Evolutionary conservation across 306 rosid genomes (phyloP).

Genomic region (Lablab purpureus): DNA sequence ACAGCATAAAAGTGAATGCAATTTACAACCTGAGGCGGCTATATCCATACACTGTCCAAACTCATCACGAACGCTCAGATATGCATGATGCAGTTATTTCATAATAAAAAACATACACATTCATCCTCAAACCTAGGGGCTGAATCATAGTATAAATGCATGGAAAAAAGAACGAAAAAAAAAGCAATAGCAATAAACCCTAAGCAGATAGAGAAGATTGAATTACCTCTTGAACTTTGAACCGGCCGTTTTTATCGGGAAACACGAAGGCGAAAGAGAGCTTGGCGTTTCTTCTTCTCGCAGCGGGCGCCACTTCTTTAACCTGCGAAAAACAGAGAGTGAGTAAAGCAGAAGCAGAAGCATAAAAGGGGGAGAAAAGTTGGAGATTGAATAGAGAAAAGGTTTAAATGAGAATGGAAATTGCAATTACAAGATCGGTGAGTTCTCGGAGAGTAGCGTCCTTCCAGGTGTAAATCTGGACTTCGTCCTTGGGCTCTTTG

Average conservation of each 20-base stretch:
- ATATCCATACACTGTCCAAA: too few relatives aligned
- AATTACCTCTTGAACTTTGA: constrained; percentile 76
- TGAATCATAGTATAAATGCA: too few relatives aligned
- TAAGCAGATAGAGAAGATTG: background rate
- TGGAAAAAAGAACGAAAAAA: background rate
- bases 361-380: background rate
- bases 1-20: background rate
- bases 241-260: constrained; percentile 91
- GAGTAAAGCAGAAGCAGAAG: constrained; percentile 25
- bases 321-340: constrained; percentile 56
- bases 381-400: background rate
- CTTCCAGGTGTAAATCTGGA: constrained; percentile 98
- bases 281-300: constrained; percentile 90
- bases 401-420: too few relatives aligned
- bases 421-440: constrained; percentile 77
- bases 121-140: background rate
- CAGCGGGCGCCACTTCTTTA: constrained; percentile 93
- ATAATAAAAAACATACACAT: background rate
- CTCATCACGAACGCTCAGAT: background rate
- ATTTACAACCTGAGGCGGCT: too few relatives aligned
- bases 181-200: background rate
- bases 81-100: background rate
- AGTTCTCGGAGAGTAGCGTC: constrained; percentile 94
- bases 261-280: constrained; percentile 94
- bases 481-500: constrained; percentile 94